These are phyloP conservation scores for Cyclotella distinguenda DNA, from an alignment of 108 stramenopile species.

Conservation along the genomic window DNA sequence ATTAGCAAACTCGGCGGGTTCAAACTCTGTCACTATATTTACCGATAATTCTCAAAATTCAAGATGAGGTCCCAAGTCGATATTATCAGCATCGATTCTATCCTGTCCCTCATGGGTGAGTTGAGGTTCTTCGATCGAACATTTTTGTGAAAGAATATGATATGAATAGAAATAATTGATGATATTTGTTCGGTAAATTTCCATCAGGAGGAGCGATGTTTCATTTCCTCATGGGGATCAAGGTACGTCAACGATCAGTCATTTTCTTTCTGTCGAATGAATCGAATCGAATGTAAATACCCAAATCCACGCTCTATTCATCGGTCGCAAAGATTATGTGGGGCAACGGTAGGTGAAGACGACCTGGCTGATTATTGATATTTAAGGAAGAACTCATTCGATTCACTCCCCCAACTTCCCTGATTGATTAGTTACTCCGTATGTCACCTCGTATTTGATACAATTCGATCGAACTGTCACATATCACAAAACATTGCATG, in stretches of 20 bases:
- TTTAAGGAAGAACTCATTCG: too few species aligned
- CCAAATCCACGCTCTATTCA: not conserved
- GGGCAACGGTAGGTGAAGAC: too few species aligned
- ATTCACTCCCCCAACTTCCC: too few species aligned
- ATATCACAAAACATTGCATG: slow-evolving; percentile 35
- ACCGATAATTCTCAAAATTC: not conserved
- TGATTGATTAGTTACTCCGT: too few species aligned
- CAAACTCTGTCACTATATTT: too few species aligned
- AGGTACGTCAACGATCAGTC: not conserved
- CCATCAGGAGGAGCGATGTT: slow-evolving; percentile 39
- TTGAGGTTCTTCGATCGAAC: too few species aligned
- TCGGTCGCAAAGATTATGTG: slow-evolving; percentile 40
- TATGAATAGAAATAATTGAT: too few species aligned
- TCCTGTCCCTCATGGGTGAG: slow-evolving; percentile 38
- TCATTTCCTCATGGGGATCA: slow-evolving; percentile 48
- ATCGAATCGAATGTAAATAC: not conserved
- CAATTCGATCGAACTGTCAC: slow-evolving; percentile 42
- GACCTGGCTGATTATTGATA: too few species aligned
- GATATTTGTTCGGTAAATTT: too few species aligned
- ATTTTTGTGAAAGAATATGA: too few species aligned
- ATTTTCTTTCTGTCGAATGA: not conserved
- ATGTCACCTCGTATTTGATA: slow-evolving; percentile 47
- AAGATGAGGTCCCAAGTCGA: slow-evolving; percentile 8
- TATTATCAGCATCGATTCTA: slow-evolving; percentile 35
- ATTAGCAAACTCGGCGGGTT: too few species aligned